Conservation (phyloP, 139 green algal species). For the Closterium sp. region DNA sequence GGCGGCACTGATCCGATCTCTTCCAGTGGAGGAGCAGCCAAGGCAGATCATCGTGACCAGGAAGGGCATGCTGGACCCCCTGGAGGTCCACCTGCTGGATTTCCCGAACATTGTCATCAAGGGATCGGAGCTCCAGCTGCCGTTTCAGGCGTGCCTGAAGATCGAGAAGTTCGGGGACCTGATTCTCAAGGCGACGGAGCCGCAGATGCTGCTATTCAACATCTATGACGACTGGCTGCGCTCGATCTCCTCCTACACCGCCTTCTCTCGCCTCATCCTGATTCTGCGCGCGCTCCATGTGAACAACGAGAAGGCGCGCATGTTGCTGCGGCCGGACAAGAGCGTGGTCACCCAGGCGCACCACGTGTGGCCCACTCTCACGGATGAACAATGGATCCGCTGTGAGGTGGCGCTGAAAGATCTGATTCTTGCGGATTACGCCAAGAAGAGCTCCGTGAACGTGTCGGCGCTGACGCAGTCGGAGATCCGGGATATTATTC, state of each 20-base stretch:
- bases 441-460: constrained; percentile 99
- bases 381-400: constrained; percentile 99
- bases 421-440: constrained; percentile 97
- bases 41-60: constrained; percentile 99
- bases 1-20: constrained; percentile 87
- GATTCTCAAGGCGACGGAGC: constrained; percentile 75
- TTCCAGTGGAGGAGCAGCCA: constrained; percentile 98
- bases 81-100: constrained; percentile 98
- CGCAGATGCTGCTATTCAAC: constrained; percentile 99
- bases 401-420: constrained; percentile 75
- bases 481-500: constrained; percentile 99
- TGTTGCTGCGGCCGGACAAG: constrained; percentile 95
- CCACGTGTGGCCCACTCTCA: constrained; percentile 97
- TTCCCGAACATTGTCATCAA: constrained; percentile 99
- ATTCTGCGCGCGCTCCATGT: constrained; percentile 98
- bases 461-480: constrained; percentile 87
- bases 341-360: constrained; percentile 93
- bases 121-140: constrained; percentile 96
- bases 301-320: constrained; percentile 96
- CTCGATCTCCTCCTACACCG: constrained; percentile 95
- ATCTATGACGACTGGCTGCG: constrained; percentile 99
- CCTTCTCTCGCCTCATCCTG: constrained; percentile 93
- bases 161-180: constrained; percentile 90
- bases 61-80: constrained; percentile 98
- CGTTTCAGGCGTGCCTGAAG: constrained; percentile 97